These are phyloP conservation scores for Fusarium fujikuroi DNA, from an alignment of 2,329 filamentous ascomycete genomes.

Conservation along the genomic window DNA sequence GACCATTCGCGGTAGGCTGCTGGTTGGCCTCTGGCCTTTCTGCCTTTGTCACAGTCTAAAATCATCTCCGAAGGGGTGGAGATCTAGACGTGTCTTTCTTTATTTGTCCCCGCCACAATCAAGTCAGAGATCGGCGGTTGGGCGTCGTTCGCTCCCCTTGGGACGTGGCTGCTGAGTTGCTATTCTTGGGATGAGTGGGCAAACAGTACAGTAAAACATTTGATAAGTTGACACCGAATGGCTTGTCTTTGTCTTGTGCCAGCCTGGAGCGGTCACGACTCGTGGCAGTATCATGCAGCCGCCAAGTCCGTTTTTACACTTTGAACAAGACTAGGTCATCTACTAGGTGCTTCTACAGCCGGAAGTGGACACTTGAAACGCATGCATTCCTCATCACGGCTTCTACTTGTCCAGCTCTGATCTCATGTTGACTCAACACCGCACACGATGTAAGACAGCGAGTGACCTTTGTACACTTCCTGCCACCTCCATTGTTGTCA, in stretches of 20 bases:
- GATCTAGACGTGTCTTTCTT: constrained; percentile 22
- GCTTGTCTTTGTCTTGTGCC: constrained; percentile 13
- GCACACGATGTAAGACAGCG: not conserved
- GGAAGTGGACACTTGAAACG: constrained; percentile 27
- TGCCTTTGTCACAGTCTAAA: constrained; percentile 9
- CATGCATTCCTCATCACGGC: constrained; percentile 18
- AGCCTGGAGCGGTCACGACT: constrained; percentile 12
- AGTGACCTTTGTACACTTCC: not conserved
- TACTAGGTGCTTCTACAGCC: constrained; percentile 11
- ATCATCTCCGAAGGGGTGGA: constrained; percentile 11
- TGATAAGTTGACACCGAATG: not conserved
- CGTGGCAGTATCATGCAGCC: not conserved
- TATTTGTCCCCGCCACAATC: constrained; percentile 24
- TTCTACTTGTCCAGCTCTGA: constrained; percentile 7
- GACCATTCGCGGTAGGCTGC: constrained; percentile 1
- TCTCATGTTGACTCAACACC: constrained; percentile 18
- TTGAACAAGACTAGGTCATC: not conserved
- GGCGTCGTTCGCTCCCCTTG: constrained; percentile 8
- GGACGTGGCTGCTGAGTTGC: constrained; percentile 23
- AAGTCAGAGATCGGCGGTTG: constrained; percentile 28
- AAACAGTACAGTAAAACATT: not conserved
- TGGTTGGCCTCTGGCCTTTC: not conserved
- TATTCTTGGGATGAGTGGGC: constrained; percentile 29
- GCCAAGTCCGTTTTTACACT: not conserved
- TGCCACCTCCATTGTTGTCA: not conserved